Conservation (phyloP, 352 stramenopile species). For the Achlya hypogyna region DNA sequence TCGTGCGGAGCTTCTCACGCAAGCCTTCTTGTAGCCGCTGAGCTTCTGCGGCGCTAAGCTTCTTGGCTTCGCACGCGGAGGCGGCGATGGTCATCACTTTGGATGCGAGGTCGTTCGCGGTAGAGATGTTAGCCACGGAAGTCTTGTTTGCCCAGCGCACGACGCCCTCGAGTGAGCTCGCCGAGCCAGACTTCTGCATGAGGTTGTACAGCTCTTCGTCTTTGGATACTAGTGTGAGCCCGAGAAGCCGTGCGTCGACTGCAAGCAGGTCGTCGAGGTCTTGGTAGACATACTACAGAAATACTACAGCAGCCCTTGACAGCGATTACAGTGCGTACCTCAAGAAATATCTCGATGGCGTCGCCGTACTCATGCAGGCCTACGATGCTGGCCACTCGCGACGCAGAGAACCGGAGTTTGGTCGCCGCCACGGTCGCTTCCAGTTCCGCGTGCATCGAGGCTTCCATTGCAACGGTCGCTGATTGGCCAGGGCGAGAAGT, state of each 20-base stretch:
- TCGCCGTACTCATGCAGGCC: constrained; percentile 68
- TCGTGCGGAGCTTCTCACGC: constrained; percentile 50
- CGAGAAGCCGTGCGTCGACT: constrained; percentile 34
- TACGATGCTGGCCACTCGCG: constrained; percentile 54
- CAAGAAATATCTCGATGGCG: constrained; percentile 34
- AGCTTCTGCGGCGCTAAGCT: constrained; percentile 33
- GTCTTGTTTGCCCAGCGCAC: constrained; percentile 37
- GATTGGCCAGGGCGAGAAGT: background rate
- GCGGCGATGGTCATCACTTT: constrained; percentile 21
- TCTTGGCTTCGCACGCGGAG: constrained; percentile 28
- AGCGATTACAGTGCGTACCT: constrained; percentile 22
- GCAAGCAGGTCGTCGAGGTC: constrained; percentile 43
- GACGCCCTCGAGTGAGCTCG: constrained; percentile 33
- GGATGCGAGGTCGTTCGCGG: background rate
- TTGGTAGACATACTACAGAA: constrained; percentile 39
- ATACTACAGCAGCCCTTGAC: background rate
- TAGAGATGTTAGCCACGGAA: background rate
- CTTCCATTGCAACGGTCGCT: background rate
- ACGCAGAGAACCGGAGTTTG: constrained; percentile 50
- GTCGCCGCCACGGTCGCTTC: background rate
- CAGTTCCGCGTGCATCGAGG: no score
- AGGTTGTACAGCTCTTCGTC: constrained; percentile 48
- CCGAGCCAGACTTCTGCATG: constrained; percentile 36
- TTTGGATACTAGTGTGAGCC: constrained; percentile 42
- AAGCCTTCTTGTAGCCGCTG: constrained; percentile 34